These are phyloP conservation scores for Tetrahymena malaccensis DNA, from an alignment of 73 alveolate genomes.

Conservation along the genomic window DNA sequence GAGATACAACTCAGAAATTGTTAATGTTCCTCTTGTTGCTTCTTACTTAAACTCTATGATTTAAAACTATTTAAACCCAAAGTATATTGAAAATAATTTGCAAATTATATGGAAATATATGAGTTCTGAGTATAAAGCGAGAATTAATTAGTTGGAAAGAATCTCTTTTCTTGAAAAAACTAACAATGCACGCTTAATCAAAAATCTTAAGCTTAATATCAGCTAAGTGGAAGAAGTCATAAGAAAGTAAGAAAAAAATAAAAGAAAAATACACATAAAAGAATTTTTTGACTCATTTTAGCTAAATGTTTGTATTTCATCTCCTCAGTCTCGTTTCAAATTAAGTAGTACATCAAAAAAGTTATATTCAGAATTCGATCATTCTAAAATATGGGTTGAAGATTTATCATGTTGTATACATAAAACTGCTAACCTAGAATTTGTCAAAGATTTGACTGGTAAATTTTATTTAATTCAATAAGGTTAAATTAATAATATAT, in stretches of 20 bases:
- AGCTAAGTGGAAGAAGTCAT: not conserved
- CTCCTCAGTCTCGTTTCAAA: not conserved
- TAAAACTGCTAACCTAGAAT: slow-evolving; percentile 36
- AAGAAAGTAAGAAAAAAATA: not conserved
- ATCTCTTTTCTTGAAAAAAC: not conserved
- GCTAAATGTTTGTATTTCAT: not conserved
- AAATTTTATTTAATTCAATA: not conserved
- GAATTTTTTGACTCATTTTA: not conserved
- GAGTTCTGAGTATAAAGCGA: not conserved
- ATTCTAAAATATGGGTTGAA: slow-evolving; percentile 21
- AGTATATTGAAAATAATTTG: not conserved
- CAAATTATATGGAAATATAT: not conserved
- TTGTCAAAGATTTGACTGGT: slow-evolving; percentile 10
- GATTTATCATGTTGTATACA: slow-evolving; percentile 13
- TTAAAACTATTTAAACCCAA: not conserved
- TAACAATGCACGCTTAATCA: not conserved
- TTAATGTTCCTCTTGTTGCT: not conserved
- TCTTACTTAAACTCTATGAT: not conserved
- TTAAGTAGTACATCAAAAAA: not conserved
- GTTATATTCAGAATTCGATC: not conserved
- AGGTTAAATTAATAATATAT: too few relatives aligned
- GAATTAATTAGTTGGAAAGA: not conserved
- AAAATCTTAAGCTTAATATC: not conserved
- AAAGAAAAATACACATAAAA: not conserved
- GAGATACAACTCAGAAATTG: not conserved